Conservation (phyloP, 164 flowering plant genomes). For the Berberis vulgaris region DNA sequence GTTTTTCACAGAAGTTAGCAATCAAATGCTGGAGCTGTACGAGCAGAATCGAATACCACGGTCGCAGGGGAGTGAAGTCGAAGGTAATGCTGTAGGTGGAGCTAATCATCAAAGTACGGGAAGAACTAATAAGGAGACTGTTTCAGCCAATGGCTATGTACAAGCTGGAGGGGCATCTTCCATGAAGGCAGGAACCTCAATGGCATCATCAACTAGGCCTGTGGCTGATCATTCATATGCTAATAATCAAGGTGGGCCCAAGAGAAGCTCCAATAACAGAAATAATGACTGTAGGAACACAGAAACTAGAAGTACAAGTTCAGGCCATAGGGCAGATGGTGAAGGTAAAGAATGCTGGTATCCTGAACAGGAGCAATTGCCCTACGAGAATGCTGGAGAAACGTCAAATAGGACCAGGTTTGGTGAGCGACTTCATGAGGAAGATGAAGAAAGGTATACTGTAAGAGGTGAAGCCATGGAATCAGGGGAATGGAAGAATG, state of each 20-base stretch:
- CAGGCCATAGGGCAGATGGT: constrained; percentile 33
- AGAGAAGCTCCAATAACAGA: constrained; percentile 36
- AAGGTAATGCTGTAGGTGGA: constrained; percentile 53
- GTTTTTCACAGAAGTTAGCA: constrained; percentile 99
- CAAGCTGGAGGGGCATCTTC: constrained; percentile 18
- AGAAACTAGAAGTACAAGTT: constrained; percentile 22
- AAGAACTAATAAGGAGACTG: constrained; percentile 43
- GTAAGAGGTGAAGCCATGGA: constrained; percentile 31
- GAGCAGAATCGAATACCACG: constrained; percentile 73
- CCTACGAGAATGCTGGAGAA: constrained; percentile 25
- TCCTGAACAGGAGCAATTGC: constrained; percentile 19
- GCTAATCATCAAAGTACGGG: constrained; percentile 30
- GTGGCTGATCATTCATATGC: no score
- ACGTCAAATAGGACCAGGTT: constrained; percentile 18
- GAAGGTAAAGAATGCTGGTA: no score
- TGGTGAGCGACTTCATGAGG: constrained; percentile 23
- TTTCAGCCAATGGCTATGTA: constrained; percentile 14
- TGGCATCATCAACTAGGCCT: no score
- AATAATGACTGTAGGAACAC: constrained; percentile 36
- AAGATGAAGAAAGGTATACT: constrained; percentile 24
- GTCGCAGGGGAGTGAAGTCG: constrained; percentile 72
- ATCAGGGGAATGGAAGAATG: constrained; percentile 40
- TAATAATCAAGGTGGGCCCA: no score
- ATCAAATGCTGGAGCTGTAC: constrained; percentile 93
- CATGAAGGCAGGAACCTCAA: constrained; percentile 22